Evolutionary conservation across 805 yeast genomes (phyloP).

Genomic region (Diddensiella caesifluorescens): DNA sequence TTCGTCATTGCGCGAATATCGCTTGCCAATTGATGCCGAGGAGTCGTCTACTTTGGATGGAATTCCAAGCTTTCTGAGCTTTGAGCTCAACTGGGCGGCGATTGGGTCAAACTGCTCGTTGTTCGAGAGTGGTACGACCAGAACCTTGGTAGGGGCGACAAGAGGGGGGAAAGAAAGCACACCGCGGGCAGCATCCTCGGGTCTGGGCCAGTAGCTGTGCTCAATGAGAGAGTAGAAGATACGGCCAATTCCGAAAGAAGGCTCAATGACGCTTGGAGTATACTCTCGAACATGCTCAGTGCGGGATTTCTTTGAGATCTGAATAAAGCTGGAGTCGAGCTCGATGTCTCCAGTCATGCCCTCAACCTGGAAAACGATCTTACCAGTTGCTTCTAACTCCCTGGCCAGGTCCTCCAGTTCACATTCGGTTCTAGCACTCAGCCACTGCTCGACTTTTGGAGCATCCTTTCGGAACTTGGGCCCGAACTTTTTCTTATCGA

Average conservation of each 20-base stretch:
- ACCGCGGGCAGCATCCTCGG: conserved; percentile 82
- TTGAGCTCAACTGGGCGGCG: conserved; percentile 60
- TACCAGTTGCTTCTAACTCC: conserved; percentile 58
- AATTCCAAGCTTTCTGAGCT: conserved; percentile 72
- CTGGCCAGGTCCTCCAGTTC: conserved; percentile 73
- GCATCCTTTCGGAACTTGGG: conserved; percentile 98
- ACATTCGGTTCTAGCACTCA: conserved; percentile 69
- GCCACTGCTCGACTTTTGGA: conserved; percentile 80
- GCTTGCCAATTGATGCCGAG: conserved; percentile 94
- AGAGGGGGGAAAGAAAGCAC: conserved; percentile 89
- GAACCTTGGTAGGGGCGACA: conserved; percentile 96
- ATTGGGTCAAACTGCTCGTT: conserved; percentile 75
- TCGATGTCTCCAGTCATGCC: conserved; percentile 59
- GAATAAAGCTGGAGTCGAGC: conserved; percentile 64
- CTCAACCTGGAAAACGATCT: conserved; percentile 62
- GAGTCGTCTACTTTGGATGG: conserved; percentile 97
- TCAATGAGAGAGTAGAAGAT: conserved; percentile 88
- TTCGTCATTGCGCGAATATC: conserved; percentile 97
- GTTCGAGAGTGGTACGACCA: conserved; percentile 88
- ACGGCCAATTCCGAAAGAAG: conserved; percentile 99
- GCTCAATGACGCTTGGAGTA: conserved; percentile 97
- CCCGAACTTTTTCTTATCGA: conserved; percentile 94
- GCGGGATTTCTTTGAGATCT: conserved; percentile 70
- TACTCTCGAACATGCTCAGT: conserved; percentile 91
- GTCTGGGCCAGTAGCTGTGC: conserved; percentile 92